Conservation (phyloP, 768 basidiomycete species). For the Mycena vitilis region DNA sequence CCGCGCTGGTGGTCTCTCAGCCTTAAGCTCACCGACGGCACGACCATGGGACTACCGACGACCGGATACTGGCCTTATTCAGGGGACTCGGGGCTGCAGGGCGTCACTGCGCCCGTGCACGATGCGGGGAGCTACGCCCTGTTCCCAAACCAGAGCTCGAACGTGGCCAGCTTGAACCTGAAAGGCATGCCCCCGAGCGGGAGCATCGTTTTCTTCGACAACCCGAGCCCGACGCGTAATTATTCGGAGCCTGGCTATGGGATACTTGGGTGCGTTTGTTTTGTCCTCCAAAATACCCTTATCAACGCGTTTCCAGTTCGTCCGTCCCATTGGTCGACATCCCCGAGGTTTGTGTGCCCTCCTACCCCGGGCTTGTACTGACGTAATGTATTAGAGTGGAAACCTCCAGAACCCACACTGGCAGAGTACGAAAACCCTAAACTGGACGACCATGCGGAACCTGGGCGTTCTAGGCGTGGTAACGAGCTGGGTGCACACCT, state of each 20-base stretch:
- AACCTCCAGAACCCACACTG: conserved; percentile 47
- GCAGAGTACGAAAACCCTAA: conserved; percentile 44
- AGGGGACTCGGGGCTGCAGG: conserved; percentile 43
- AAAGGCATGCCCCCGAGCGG: conserved; percentile 34
- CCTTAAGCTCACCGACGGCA: conserved; percentile 45
- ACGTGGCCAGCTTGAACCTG: conserved; percentile 37
- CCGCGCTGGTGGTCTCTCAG: conserved; percentile 48
- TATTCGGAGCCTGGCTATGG: conserved; percentile 44
- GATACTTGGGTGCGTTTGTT: conserved; percentile 40
- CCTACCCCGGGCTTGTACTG: not conserved
- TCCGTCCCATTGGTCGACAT: conserved; percentile 39
- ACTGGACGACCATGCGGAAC: conserved; percentile 38
- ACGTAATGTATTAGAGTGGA: conserved; percentile 17
- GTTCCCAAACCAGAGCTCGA: conserved; percentile 34
- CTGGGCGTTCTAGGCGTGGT: conserved; percentile 42
- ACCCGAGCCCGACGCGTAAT: conserved; percentile 46
- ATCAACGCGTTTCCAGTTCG: conserved; percentile 32
- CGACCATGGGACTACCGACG: conserved; percentile 43
- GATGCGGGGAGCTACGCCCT: conserved; percentile 44
- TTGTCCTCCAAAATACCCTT: not conserved
- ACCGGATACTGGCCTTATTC: conserved; percentile 49
- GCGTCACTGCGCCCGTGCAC: conserved; percentile 42
- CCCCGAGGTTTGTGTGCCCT: conserved; percentile 37
- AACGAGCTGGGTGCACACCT: conserved; percentile 44
- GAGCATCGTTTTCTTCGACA: conserved; percentile 46